Percentiles rank a stretch among this genome's conserved stretches.
These are phyloP conservation scores for Ramalina intermedia DNA, from an alignment of 495 filamentous ascomycete species.

Conservation along the genomic window DNA sequence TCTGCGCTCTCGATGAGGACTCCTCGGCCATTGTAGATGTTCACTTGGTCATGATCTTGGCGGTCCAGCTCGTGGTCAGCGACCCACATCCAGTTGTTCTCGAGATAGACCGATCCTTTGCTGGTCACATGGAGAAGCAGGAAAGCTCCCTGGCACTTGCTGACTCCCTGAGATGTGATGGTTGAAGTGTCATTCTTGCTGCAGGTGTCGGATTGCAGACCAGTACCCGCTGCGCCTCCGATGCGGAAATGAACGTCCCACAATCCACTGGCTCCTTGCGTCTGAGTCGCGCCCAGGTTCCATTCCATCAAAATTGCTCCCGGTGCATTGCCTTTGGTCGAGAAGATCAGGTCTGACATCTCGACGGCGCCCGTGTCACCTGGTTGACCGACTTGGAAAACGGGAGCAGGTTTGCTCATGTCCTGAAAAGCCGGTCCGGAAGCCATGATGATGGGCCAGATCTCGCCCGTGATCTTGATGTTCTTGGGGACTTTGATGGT, in stretches of 20 bases:
- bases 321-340: conserved; percentile 61
- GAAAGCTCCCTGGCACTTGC: conserved; percentile 58
- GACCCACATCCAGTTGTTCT: conserved; percentile 94
- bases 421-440: conserved; percentile 58
- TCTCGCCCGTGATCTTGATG: conserved; percentile 74
- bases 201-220: conserved; percentile 64
- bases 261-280: conserved; percentile 59
- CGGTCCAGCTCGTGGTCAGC: conserved; percentile 86
- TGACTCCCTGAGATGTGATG: conserved; percentile 33
- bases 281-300: conserved; percentile 54
- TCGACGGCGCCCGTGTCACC: conserved; percentile 70
- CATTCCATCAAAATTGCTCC: conserved; percentile 85
- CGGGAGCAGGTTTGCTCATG: conserved; percentile 43
- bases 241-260: conserved; percentile 89
- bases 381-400: conserved; percentile 63
- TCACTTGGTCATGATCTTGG: conserved; percentile 62
- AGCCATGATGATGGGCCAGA: conserved; percentile 82
- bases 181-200: conserved; percentile 45
- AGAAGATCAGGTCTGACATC: conserved; percentile 71
- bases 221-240: conserved; percentile 67
- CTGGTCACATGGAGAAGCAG: conserved; percentile 67
- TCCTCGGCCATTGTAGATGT: conserved; percentile 84
- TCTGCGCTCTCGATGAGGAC: conserved; percentile 52
- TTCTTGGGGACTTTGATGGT: conserved; percentile 73
- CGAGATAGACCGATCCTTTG: conserved; percentile 60